Evolutionary conservation across 2,329 filamentous ascomycete species (phyloP).

Genomic region (Cercospora sojina): DNA sequence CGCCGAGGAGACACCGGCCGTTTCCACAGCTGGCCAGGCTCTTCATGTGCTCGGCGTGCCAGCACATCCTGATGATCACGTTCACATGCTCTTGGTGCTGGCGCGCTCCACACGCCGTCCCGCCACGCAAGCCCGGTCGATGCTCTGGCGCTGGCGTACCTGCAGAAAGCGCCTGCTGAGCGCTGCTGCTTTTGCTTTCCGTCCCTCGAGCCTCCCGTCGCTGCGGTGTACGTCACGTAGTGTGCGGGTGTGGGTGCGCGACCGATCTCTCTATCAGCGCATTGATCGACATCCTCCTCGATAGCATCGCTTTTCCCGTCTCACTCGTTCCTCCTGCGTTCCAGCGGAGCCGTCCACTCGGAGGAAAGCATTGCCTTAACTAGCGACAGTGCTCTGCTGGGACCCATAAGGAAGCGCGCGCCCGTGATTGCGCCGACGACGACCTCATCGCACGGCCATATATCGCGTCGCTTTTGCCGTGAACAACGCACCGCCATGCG

Average conservation of each 20-base stretch:
- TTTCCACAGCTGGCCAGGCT: conserved; percentile 3
- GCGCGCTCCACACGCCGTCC: background rate
- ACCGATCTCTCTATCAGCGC: background rate
- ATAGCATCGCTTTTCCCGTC: background rate
- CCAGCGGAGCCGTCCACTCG: background rate
- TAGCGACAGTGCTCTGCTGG: conserved; percentile 1
- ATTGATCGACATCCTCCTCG: conserved; percentile 1
- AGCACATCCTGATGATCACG: conserved; percentile 5
- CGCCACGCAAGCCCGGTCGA: conserved; percentile 8
- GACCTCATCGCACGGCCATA: conserved; percentile 8
- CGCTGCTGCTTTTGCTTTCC: background rate
- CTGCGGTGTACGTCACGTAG: background rate
- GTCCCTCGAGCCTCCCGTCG: background rate
- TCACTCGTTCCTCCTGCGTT: background rate
- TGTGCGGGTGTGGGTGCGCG: background rate
- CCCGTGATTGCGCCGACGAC: conserved; percentile 13
- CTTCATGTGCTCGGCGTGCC: conserved; percentile 3
- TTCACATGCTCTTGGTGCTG: background rate
- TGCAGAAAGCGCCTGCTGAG: background rate
- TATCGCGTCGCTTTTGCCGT: background rate
- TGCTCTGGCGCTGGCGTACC: conserved; percentile 1
- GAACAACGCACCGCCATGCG: conserved; percentile 12
- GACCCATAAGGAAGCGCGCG: background rate
- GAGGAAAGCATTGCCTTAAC: background rate
- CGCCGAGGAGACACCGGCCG: conserved; percentile 4